phyloP scores from a whole-genome alignment of 306 rosid species.

The Lathyrus oleraceus region DNA sequence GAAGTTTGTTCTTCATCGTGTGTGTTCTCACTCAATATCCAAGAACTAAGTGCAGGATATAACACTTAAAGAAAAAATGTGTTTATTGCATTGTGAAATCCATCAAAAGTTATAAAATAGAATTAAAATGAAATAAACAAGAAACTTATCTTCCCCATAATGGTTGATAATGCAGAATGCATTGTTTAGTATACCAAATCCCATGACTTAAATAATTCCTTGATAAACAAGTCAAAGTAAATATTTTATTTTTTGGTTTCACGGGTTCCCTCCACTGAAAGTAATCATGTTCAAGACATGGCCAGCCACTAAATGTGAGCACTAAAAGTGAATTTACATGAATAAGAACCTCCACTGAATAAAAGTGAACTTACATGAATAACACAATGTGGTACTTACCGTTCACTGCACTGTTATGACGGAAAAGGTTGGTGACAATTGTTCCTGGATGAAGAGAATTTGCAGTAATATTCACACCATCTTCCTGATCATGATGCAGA shows the following conservation, averaged over 20 bases:
- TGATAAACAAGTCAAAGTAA: not conserved
- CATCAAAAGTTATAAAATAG: not conserved
- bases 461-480: conserved; percentile 59
- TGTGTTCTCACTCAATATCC: too few species aligned
- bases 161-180: not conserved
- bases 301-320: not conserved
- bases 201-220: not conserved
- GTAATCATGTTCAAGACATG: not conserved
- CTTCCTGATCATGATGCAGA: conserved; percentile 62
- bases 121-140: not conserved
- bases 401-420: conserved; percentile 33
- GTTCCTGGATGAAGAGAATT: conserved; percentile 90
- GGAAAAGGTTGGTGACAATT: conserved; percentile 62
- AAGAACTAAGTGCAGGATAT: too few species aligned
- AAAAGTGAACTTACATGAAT: not conserved
- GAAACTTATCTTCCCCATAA: conserved; percentile 5
- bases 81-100: not conserved
- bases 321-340: too few species aligned
- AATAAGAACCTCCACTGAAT: too few species aligned
- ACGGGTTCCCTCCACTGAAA: not conserved
- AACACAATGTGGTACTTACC: conserved; percentile 38
- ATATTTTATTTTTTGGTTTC: not conserved
- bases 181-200: conserved; percentile 1
- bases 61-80: not conserved
- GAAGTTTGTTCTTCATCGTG: too few species aligned